Conservation (phyloP, 1,284 basidiomycete species). For the Porodaedalea pini region DNA sequence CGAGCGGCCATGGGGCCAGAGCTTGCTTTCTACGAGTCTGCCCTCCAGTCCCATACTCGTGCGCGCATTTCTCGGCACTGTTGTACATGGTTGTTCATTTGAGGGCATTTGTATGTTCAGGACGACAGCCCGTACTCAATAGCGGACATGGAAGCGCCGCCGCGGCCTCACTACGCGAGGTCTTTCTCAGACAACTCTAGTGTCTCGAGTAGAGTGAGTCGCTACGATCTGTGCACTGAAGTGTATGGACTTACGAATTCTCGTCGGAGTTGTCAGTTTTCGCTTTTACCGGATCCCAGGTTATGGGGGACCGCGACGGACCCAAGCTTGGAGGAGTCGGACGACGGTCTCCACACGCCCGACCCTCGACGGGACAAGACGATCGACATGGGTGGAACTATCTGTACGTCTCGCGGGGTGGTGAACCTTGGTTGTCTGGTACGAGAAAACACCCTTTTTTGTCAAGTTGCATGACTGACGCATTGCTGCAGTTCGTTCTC, state of each 20-base stretch:
- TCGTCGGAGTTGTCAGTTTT: slow-evolving; percentile 1
- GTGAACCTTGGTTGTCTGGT: slow-evolving; percentile 41
- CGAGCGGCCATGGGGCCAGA: background rate
- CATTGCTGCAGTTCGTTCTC: background rate
- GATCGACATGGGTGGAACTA: slow-evolving; percentile 31
- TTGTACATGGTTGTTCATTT: background rate
- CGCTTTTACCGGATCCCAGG: slow-evolving; percentile 1
- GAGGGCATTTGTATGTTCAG: background rate
- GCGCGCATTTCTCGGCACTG: background rate
- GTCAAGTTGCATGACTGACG: background rate
- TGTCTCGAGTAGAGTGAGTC: slow-evolving; percentile 1
- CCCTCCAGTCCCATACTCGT: background rate
- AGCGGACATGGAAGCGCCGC: slow-evolving; percentile 2
- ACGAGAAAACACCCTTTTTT: slow-evolving; percentile 17
- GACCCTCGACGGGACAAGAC: slow-evolving; percentile 27
- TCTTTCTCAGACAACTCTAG: background rate
- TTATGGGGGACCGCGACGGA: background rate
- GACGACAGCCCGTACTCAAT: slow-evolving; percentile 1
- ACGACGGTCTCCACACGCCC: slow-evolving; percentile 33
- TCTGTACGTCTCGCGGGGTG: slow-evolving; percentile 35
- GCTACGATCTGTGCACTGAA: background rate
- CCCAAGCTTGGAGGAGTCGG: slow-evolving; percentile 23
- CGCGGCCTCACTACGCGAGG: background rate
- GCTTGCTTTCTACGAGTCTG: background rate
- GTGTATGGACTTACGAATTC: background rate